phyloP scores from a whole-genome alignment of 345 rosid genomes.

The Gossypium herbaceum region DNA sequence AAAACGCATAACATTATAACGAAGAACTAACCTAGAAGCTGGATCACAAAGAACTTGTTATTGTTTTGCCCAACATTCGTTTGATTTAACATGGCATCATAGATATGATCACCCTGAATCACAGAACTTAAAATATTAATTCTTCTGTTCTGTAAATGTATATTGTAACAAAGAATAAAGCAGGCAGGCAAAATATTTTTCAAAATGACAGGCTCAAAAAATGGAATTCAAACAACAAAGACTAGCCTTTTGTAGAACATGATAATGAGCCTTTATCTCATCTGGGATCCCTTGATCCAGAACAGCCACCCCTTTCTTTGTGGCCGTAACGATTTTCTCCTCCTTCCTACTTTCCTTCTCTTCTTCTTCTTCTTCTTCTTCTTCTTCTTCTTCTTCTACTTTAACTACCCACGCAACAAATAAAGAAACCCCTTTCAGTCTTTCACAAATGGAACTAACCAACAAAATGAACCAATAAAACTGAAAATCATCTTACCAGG shows the following conservation, averaged over 20 bases:
- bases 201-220: not conserved
- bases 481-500: not conserved
- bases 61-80: conserved; percentile 70
- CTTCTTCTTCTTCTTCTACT: conserved; percentile 7
- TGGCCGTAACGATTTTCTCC: conserved; percentile 59
- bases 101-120: conserved; percentile 67
- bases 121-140: not conserved
- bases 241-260: conserved; percentile 62
- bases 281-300: conserved; percentile 79
- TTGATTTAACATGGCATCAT: conserved; percentile 85
- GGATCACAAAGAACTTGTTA: conserved; percentile 79
- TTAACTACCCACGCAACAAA: conserved; percentile 16
- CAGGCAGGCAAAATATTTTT: not conserved
- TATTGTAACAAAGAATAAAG: not conserved
- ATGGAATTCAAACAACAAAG: not conserved
- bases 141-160: not conserved
- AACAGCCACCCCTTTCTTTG: conserved; percentile 80
- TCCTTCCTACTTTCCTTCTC: conserved; percentile 25
- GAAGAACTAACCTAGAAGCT: conserved; percentile 60
- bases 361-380: conserved; percentile 30
- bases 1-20: conserved; percentile 2
- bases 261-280: conserved; percentile 63
- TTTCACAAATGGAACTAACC: not conserved
- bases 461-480: not conserved
- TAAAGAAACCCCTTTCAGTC: not conserved